Conservation (phyloP, 2,329 filamentous ascomycete species). For the Botryotinia calthae region DNA sequence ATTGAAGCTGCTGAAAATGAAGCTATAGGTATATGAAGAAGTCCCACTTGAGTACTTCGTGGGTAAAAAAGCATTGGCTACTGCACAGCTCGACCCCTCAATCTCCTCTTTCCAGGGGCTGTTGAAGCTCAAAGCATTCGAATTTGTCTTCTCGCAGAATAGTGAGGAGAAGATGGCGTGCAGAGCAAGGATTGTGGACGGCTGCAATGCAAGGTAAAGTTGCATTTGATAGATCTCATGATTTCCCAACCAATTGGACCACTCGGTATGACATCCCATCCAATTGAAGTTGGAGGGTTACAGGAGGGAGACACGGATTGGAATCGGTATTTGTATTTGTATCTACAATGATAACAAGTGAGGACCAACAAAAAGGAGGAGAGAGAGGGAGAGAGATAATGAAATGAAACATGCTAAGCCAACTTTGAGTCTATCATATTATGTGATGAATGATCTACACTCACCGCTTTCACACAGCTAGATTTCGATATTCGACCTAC, state of each 20-base stretch:
- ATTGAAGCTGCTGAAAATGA: conserved; percentile 1
- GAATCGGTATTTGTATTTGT: neutral
- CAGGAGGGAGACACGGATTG: neutral
- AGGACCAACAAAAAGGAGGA: neutral
- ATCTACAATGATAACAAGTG: neutral
- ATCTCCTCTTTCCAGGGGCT: neutral
- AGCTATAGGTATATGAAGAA: neutral
- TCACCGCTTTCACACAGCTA: neutral
- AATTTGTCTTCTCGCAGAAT: neutral
- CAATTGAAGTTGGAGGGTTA: neutral
- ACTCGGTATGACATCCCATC: neutral
- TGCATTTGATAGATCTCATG: conserved; percentile 2
- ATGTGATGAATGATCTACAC: neutral
- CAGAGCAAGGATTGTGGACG: neutral
- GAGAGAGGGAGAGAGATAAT: neutral
- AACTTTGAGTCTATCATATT: neutral
- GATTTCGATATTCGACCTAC: neutral
- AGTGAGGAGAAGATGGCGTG: conserved; percentile 17
- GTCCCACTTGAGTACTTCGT: neutral
- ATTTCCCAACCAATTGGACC: neutral
- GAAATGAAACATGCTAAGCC: neutral
- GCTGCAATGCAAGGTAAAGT: conserved; percentile 10
- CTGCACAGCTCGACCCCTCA: neutral
- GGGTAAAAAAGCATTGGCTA: conserved; percentile 1
- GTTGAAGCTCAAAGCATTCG: neutral